Conservation (phyloP, 1,284 basidiomycete genomes). For the Termitomyces sp. region DNA sequence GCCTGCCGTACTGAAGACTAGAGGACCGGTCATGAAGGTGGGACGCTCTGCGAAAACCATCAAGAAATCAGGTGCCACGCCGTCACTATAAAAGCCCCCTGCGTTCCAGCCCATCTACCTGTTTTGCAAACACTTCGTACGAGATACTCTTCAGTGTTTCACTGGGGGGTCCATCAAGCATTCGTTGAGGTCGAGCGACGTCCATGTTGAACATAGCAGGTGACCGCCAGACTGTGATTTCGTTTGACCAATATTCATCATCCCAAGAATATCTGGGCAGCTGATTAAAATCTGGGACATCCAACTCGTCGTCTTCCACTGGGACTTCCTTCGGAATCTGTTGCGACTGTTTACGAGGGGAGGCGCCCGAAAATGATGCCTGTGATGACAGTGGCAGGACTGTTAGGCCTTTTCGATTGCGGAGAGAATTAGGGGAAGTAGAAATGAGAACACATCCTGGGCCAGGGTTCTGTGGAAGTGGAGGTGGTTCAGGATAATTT, state of each 20-base stretch:
- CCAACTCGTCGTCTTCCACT: conserved; percentile 7
- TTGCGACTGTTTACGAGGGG: conserved; percentile 14
- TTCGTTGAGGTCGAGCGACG: conserved; percentile 17
- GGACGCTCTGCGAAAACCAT: not conserved
- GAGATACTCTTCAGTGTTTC: conserved; percentile 20
- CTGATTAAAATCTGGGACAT: conserved; percentile 17
- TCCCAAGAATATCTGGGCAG: conserved; percentile 9
- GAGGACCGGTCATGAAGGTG: not conserved
- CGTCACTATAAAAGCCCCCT: conserved; percentile 1
- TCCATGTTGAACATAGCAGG: conserved; percentile 16
- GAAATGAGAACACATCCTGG: conserved; percentile 18
- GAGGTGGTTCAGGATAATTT: conserved; percentile 5
- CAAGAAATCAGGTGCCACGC: not conserved
- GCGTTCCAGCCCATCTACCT: conserved; percentile 14
- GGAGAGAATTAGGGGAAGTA: not conserved
- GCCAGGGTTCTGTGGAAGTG: conserved; percentile 12
- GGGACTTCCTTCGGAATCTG: conserved; percentile 11
- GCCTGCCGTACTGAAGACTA: not conserved
- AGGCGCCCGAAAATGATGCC: conserved; percentile 1
- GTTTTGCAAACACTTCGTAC: conserved; percentile 21
- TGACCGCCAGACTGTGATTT: conserved; percentile 16
- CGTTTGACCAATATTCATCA: conserved; percentile 3
- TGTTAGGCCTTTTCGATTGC: conserved; percentile 1
- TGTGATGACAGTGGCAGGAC: conserved; percentile 1
- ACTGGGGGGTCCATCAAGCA: conserved; percentile 8